Evolutionary conservation across 768 basidiomycete species (phyloP).

Genomic region (Leccinum subtestaceum): DNA sequence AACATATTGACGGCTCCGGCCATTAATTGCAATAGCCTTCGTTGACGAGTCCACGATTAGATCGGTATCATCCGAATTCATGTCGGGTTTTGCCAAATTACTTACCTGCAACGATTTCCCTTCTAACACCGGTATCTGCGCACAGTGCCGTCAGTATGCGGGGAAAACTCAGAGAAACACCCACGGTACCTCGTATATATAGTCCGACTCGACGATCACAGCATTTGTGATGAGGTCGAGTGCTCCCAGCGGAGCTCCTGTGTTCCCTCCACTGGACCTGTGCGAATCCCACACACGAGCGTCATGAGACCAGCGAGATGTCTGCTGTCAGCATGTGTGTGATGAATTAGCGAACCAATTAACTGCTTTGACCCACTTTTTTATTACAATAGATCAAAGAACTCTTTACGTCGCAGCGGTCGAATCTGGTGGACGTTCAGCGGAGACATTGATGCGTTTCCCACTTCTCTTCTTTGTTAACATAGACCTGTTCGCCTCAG

Average conservation of each 20-base stretch:
- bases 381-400: conserved; percentile 75
- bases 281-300: background rate
- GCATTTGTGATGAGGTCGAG: conserved; percentile 91
- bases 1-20: background rate
- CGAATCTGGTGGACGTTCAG: conserved; percentile 94
- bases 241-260: background rate
- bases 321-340: conserved; percentile 44
- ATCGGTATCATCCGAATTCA: background rate
- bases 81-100: background rate
- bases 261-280: background rate
- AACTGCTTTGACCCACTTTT: conserved; percentile 70
- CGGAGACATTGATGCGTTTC: conserved; percentile 84
- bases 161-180: background rate
- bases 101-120: background rate
- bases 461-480: conserved; percentile 86
- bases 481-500: conserved; percentile 81
- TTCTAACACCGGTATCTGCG: background rate
- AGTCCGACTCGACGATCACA: conserved; percentile 81
- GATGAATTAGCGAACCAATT: conserved; percentile 45
- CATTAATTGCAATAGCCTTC: background rate
- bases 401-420: conserved; percentile 86
- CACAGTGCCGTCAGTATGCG: background rate
- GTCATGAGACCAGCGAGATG: background rate
- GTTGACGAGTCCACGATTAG: background rate
- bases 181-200: background rate